Evolutionary conservation across 345 rosid genomes (phyloP).

Genomic region (Melastoma malabathricum): DNA sequence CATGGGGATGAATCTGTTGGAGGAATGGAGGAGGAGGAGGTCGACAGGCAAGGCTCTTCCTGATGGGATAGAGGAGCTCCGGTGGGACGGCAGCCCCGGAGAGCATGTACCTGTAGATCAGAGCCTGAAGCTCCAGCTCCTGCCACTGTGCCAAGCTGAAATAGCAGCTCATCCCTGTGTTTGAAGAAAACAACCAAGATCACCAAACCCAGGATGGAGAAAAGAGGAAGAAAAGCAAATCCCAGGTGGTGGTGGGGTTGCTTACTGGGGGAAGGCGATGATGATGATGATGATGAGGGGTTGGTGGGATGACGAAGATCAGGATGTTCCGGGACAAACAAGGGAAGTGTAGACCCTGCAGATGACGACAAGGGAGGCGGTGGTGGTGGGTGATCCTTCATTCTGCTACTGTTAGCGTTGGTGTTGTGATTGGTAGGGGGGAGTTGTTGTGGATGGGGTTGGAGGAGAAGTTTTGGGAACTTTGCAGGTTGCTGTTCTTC

Average conservation of each 20-base stretch:
- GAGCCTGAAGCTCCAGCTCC: slow-evolving; percentile 86
- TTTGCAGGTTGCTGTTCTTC: slow-evolving; percentile 29
- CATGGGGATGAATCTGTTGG: slow-evolving; percentile 26
- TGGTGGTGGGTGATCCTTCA: slow-evolving; percentile 8
- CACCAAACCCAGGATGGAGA: background rate
- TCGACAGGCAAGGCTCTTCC: slow-evolving; percentile 55
- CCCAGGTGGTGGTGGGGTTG: background rate
- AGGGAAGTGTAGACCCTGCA: slow-evolving; percentile 42
- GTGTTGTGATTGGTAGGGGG: slow-evolving; percentile 2
- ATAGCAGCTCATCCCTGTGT: slow-evolving; percentile 56
- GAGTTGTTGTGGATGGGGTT: slow-evolving; percentile 5
- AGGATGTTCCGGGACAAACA: slow-evolving; percentile 46
- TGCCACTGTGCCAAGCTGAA: slow-evolving; percentile 89
- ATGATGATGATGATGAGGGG: slow-evolving; percentile 17
- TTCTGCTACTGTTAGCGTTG: slow-evolving; percentile 12
- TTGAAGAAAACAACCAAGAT: background rate
- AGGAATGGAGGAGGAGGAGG: slow-evolving; percentile 43
- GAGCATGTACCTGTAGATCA: slow-evolving; percentile 86
- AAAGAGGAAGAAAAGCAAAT: background rate
- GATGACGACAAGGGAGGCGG: slow-evolving; percentile 12
- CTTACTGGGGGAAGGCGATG: slow-evolving; percentile 10
- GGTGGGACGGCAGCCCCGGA: slow-evolving; percentile 78
- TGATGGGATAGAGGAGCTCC: slow-evolving; percentile 82
- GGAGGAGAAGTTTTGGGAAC: slow-evolving; percentile 58
- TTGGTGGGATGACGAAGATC: slow-evolving; percentile 2